Conservation (phyloP, 768 basidiomycete species). For the Postia placenta region DNA sequence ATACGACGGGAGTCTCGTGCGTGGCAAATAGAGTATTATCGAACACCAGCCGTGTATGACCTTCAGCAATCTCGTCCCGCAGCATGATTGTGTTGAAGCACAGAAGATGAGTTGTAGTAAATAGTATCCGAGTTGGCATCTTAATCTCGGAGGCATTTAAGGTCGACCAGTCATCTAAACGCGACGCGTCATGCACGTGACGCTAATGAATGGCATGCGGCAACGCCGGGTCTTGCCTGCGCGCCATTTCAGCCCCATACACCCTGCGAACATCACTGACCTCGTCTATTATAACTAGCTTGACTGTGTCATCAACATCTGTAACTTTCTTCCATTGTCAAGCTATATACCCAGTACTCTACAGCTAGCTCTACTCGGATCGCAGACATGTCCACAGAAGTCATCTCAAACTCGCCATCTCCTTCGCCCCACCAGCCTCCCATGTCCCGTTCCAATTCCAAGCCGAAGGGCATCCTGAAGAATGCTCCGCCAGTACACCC, state of each 20-base stretch:
- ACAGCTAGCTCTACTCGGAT: background rate
- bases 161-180: too few species aligned
- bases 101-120: too few species aligned
- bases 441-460: conserved; percentile 48
- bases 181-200: too few species aligned
- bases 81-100: too few species aligned
- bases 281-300: background rate
- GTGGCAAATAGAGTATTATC: too few species aligned
- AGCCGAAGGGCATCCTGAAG: conserved; percentile 88
- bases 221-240: background rate
- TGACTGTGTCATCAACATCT: background rate
- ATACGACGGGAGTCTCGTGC: too few species aligned
- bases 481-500: conserved; percentile 52
- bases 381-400: conserved; percentile 1
- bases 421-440: conserved; percentile 32
- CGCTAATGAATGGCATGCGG: background rate
- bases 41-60: too few species aligned
- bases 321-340: too few species aligned
- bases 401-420: background rate
- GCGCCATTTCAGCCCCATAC: background rate
- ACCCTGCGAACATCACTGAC: background rate
- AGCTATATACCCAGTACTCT: background rate
- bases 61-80: too few species aligned
- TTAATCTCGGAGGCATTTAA: too few species aligned
- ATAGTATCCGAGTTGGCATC: too few species aligned